phyloP scores from a whole-genome alignment of 257 asterid species.

The Nicotiana paniculata region DNA sequence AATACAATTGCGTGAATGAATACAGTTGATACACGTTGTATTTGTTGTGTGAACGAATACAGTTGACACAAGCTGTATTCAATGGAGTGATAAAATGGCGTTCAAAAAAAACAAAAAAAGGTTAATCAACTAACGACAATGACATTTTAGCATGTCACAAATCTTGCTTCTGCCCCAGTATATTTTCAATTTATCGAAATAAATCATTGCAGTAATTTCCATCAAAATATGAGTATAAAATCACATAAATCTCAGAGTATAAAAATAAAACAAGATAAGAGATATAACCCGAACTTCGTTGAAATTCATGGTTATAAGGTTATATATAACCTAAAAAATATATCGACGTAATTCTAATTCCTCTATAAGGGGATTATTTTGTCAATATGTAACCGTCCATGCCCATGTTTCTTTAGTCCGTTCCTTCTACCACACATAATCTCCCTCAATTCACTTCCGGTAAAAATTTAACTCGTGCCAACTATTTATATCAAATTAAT shows the following conservation, averaged over 20 bases:
- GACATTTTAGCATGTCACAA: not conserved
- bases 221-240: not conserved
- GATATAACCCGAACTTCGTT: not conserved
- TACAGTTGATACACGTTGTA: no score
- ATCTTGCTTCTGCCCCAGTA: not conserved
- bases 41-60: no score
- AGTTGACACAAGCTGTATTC: no score
- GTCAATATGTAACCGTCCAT: not conserved
- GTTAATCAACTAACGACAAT: not conserved
- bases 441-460: no score
- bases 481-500: no score
- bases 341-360: no score
- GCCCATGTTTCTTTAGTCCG: not conserved
- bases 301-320: not conserved
- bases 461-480: no score
- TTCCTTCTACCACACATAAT: no score
- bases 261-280: not conserved
- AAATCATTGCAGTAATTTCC: not conserved
- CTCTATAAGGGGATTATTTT: not conserved
- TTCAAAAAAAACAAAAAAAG: no score
- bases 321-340: not conserved
- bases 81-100: no score
- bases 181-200: no score
- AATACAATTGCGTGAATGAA: no score
- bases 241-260: not conserved